phyloP scores from a whole-genome alignment of 2,329 filamentous ascomycete genomes.

The Colletotrichum tanaceti region DNA sequence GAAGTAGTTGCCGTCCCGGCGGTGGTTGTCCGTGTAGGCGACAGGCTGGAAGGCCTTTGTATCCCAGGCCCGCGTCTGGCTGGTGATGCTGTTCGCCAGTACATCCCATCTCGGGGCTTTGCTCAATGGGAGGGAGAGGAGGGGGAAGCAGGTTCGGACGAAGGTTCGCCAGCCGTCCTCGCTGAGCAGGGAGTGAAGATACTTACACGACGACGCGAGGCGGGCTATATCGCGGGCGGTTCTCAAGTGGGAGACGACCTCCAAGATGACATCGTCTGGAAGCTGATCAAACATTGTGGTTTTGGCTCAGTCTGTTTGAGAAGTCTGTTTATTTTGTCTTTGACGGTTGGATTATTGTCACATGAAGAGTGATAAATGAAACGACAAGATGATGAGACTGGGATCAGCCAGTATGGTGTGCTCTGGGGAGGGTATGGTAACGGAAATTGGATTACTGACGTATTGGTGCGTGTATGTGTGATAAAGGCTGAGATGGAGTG shows the following conservation, averaged over 20 bases:
- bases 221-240: slow-evolving; percentile 61
- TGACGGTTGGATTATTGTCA: slow-evolving; percentile 26
- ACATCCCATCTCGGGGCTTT: slow-evolving; percentile 49
- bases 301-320: slow-evolving; percentile 7
- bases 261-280: slow-evolving; percentile 63
- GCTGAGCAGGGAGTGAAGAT: slow-evolving; percentile 53
- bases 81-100: slow-evolving; percentile 60
- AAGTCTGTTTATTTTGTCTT: slow-evolving; percentile 24
- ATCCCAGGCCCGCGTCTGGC: slow-evolving; percentile 66
- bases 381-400: background rate
- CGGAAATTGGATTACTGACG: slow-evolving; percentile 4
- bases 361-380: slow-evolving; percentile 8
- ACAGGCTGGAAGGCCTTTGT: slow-evolving; percentile 53
- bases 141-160: slow-evolving; percentile 58
- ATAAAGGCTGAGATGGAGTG: background rate
- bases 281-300: slow-evolving; percentile 52
- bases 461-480: slow-evolving; percentile 5
- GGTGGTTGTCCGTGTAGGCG: slow-evolving; percentile 46
- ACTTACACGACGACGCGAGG: slow-evolving; percentile 54
- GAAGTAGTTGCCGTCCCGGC: slow-evolving; percentile 40
- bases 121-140: slow-evolving; percentile 49
- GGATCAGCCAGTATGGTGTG: background rate
- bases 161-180: slow-evolving; percentile 64
- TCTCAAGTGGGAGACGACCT: slow-evolving; percentile 60
- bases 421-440: background rate